phyloP scores from a whole-genome alignment of 345 rosid genomes.

The Rhodamnia rubescens region DNA sequence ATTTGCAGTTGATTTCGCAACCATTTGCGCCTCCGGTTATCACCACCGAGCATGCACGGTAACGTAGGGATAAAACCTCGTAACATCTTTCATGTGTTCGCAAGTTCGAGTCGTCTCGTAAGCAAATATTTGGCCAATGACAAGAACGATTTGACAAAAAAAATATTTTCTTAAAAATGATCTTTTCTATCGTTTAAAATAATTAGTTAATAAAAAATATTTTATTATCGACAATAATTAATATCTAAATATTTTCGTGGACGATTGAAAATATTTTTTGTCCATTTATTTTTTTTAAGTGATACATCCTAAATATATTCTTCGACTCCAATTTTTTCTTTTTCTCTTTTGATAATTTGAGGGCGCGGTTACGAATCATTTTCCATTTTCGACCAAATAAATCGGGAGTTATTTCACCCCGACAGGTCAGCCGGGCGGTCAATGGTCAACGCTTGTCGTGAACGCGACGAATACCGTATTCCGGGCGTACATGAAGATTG shows the following conservation, averaged over 20 bases:
- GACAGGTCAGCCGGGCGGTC: background rate
- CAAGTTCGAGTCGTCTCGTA: too few species aligned
- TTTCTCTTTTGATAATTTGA: background rate
- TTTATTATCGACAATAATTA: background rate
- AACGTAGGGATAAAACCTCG: background rate
- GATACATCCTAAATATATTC: background rate
- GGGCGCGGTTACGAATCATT: background rate
- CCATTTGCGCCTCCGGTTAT: background rate
- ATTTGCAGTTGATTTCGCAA: background rate
- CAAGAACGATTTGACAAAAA: background rate
- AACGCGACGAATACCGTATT: background rate
- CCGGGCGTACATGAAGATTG: too few species aligned
- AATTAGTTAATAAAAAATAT: background rate
- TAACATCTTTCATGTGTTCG: background rate
- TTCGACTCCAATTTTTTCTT: background rate
- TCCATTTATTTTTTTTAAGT: background rate
- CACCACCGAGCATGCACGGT: background rate
- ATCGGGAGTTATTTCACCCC: background rate
- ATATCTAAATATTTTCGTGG: background rate
- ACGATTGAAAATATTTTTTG: background rate
- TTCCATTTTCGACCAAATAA: background rate
- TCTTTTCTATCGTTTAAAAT: accelerated
- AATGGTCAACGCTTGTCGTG: background rate
- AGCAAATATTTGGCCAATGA: background rate
- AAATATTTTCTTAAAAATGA: background rate